These are phyloP conservation scores for Rhodotorula glutinis DNA, from an alignment of 1,284 basidiomycete species.

Conservation along the genomic window DNA sequence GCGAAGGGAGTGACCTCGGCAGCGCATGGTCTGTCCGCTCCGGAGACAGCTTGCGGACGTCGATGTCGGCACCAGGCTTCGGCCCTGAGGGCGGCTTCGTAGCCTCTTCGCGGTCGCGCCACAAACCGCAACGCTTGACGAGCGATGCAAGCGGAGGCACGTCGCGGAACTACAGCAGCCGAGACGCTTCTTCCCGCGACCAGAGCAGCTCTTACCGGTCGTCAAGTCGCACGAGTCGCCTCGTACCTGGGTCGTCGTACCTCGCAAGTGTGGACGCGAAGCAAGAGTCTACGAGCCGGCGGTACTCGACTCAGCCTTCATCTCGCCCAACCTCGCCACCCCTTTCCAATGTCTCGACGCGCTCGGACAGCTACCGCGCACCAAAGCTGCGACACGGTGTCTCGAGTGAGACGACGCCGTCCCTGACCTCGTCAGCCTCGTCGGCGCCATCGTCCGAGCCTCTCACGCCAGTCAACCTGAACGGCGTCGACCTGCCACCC, in stretches of 20 bases:
- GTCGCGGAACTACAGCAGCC: neutral
- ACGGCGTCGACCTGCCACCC: neutral
- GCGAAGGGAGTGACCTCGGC: slow-evolving; percentile 3
- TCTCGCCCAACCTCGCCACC: slow-evolving; percentile 11
- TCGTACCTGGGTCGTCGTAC: neutral
- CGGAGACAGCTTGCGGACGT: neutral
- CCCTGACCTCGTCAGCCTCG: slow-evolving; percentile 23
- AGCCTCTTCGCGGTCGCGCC: neutral
- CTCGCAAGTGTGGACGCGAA: neutral
- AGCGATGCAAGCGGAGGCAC: neutral
- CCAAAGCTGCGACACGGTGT: slow-evolving; percentile 2
- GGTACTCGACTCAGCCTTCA: slow-evolving; percentile 17
- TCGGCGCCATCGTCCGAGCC: slow-evolving; percentile 11
- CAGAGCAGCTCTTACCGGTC: neutral
- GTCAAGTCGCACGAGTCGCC: neutral
- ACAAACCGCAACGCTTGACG: neutral
- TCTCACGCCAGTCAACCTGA: slow-evolving; percentile 7
- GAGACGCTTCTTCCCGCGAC: neutral
- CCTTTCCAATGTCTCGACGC: slow-evolving; percentile 2
- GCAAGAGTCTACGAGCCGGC: slow-evolving; percentile 12
- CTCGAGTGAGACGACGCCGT: slow-evolving; percentile 15
- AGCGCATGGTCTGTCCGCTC: slow-evolving; percentile 6
- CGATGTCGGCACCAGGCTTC: neutral
- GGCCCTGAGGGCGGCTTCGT: neutral
- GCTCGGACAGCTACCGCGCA: neutral